phyloP scores from a whole-genome alignment of 2,329 filamentous ascomycete genomes.

The Fusarium humuli region DNA sequence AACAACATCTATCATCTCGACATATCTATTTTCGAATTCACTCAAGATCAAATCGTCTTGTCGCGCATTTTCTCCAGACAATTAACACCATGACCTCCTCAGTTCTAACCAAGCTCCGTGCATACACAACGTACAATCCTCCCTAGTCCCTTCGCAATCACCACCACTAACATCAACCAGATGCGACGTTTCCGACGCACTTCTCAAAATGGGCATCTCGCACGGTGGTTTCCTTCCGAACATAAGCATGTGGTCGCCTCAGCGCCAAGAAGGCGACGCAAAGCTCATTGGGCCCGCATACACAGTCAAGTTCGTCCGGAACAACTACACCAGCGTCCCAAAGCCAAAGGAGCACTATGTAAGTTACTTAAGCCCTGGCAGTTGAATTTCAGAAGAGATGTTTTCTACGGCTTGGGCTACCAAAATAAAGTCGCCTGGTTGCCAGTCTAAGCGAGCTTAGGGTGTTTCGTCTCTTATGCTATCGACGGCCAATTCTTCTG shows the following conservation, averaged over 20 bases:
- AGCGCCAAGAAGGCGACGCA: background rate
- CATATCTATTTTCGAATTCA: accelerated
- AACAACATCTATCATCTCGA: background rate
- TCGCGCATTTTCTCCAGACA: no score
- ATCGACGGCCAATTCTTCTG: no score
- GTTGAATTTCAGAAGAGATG: no score
- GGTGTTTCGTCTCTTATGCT: no score
- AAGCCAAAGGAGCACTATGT: background rate
- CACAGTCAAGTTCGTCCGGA: background rate
- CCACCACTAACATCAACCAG: background rate
- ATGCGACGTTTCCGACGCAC: background rate
- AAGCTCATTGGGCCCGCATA: background rate
- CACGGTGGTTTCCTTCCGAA: background rate
- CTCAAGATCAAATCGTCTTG: accelerated
- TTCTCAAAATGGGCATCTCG: background rate
- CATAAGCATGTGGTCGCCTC: slow-evolving; percentile 1
- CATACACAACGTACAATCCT: background rate
- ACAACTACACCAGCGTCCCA: background rate
- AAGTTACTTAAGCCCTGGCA: no score
- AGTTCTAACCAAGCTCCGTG: background rate
- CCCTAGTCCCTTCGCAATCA: no score
- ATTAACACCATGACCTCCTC: background rate
- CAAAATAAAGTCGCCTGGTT: no score
- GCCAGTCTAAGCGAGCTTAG: no score
- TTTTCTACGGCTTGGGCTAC: no score